Base-by-base conservation (phyloP, 352 stramenopile species). In the Phytopythium aichiense region DNA sequence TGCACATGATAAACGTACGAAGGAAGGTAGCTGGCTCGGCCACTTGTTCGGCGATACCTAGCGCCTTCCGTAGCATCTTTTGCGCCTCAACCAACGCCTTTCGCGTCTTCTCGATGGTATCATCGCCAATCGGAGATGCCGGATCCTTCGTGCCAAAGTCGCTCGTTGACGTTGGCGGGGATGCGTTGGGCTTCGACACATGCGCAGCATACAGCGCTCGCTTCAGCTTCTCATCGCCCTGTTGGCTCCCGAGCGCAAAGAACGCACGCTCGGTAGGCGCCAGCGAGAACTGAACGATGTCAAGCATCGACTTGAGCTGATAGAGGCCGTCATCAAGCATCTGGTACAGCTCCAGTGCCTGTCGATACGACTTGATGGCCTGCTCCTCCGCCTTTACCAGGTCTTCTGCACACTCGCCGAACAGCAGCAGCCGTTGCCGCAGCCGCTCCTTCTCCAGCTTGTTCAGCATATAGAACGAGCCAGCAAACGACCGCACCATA, bases 301-400 rank as follows among this genome's bases (percentile, higher is more conserved):
- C 79, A 11, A 95, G 72, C 12, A 94, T 62, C 5, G 85, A 67
- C 63, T 94, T 95, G 20, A 94, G 69, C 51, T 95, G 79, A 31
- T 89, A 82, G 30, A 88, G 54, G 16, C 65, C 69, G 59, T 95
- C 84, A 30, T 94, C 84, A 5, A 95, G 63, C 28, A 81, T 60
- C 13, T 82, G 68, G 61, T 88, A 95, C 23, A 84, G 65, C 52
- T 94, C 87, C 54, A 88, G 89, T 2, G 84, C 77, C 12, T 71
- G 71, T 73, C 83, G 92, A 52, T 77, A 88, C 11, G 77, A 63
- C 38, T 87, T 75, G 28, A 79, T 67, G 16, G 76, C 77, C 30
- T 84, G 70, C 48, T 89, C 80, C 33, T 86, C 58, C 9, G 71
- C 69, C 55, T 78, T 84, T 6, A 79, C 71, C 12, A 81, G 56